Conservation (phyloP, 345 rosid genomes). For the Lagerstroemia speciosa region DNA sequence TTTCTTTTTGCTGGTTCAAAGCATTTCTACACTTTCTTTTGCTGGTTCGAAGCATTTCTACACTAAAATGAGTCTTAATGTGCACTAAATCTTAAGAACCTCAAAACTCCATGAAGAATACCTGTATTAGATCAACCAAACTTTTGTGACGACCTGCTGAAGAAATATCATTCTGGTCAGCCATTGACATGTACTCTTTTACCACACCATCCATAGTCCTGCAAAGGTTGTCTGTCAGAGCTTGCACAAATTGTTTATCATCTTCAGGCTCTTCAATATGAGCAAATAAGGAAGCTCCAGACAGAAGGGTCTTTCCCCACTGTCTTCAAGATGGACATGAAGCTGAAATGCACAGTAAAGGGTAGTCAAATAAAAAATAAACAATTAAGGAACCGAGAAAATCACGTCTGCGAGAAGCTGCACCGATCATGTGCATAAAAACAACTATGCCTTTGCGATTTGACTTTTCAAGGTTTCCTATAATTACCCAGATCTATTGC, state of each 20-base stretch:
- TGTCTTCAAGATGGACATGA: constrained; percentile 28
- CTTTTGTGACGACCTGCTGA: constrained; percentile 63
- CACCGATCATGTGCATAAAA: no score
- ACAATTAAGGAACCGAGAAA: no score
- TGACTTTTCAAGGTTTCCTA: no score
- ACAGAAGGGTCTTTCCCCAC: constrained; percentile 33
- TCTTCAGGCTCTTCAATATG: constrained; percentile 84
- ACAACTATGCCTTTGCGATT: no score
- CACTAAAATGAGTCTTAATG: not conserved
- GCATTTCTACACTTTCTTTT: not conserved
- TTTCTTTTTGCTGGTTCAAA: no score
- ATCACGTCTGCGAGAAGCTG: no score
- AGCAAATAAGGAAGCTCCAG: constrained; percentile 50
- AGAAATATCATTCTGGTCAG: constrained; percentile 28
- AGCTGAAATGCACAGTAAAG: no score
- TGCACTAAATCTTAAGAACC: not conserved
- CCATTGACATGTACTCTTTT: constrained; percentile 17
- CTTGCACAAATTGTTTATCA: constrained; percentile 40
- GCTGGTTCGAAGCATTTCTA: not conserved
- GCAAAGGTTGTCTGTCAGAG: constrained; percentile 1
- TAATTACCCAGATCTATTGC: no score
- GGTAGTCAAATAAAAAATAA: no score
- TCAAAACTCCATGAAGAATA: constrained; percentile 13
- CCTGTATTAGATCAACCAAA: constrained; percentile 89
- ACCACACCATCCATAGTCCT: constrained; percentile 7